Evolutionary conservation across 768 basidiomycete genomes (phyloP).

Genomic region (Postia placenta): DNA sequence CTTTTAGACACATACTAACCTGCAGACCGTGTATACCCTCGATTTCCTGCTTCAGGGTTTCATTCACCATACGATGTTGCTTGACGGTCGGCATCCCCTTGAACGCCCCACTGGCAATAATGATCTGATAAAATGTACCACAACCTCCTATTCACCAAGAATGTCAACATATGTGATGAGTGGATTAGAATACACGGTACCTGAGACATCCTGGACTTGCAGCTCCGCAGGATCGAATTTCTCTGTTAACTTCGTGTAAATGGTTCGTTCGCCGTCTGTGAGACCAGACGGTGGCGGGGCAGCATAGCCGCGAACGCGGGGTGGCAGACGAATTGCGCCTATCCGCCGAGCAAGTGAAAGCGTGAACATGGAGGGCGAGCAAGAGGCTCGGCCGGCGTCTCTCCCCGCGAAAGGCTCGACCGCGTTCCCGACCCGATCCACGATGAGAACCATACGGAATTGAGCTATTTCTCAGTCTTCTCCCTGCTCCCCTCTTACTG

Average conservation of each 20-base stretch:
- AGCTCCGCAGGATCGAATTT: slow-evolving; percentile 77
- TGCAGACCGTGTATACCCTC: slow-evolving; percentile 90
- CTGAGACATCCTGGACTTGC: slow-evolving; percentile 92
- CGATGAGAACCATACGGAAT: too few relatives aligned
- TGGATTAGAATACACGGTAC: slow-evolving; percentile 37
- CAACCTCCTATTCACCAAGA: slow-evolving; percentile 66
- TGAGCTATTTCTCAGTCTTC: background rate
- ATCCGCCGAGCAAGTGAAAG: slow-evolving; percentile 17
- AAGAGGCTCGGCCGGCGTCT: background rate
- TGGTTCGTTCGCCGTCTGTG: slow-evolving; percentile 62
- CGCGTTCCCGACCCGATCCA: too few relatives aligned
- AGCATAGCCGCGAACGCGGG: slow-evolving; percentile 12
- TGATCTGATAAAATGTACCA: slow-evolving; percentile 94
- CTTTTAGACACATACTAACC: too few relatives aligned
- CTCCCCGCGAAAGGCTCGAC: slow-evolving; percentile 1
- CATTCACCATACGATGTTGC: slow-evolving; percentile 89
- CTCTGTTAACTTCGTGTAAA: slow-evolving; percentile 65
- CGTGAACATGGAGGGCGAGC: slow-evolving; percentile 18
- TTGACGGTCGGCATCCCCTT: slow-evolving; percentile 82
- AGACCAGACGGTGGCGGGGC: slow-evolving; percentile 19
- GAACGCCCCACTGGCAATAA: slow-evolving; percentile 80
- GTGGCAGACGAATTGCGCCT: slow-evolving; percentile 5
- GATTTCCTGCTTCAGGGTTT: slow-evolving; percentile 84
- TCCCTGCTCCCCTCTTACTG: background rate
- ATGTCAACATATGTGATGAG: background rate